Base-by-base conservation (phyloP, 805 yeast species). In the Geotrichum ghanense region DNA sequence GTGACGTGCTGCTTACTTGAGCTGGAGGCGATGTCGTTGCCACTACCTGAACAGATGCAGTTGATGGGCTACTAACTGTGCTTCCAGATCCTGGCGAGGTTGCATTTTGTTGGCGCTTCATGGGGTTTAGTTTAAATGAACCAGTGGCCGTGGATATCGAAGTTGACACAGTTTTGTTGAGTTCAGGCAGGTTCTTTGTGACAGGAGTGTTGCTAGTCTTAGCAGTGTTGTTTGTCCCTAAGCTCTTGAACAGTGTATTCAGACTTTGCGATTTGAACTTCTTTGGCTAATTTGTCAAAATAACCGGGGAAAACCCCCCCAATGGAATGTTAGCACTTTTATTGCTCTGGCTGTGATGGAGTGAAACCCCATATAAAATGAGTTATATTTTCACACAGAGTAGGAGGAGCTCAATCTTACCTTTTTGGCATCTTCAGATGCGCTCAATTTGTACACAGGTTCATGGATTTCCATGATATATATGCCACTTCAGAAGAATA, bases 211-310 rank as follows among this genome's bases (percentile, higher is more conserved):
- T 9, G 17, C 17, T 31, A 6, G 37, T 41, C 41, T 27, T 22
- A 21, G 22, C 35, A 31, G 23, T 45, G 35, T n/a, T 44, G 47
- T 16, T 53, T 45, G 12, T 31, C 19, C 37, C 37, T 19, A 31
- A 31, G 17, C 37, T 31, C 17, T 31, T 31, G 48, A 66, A 65
- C 41, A 65, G 50, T 24, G 57, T 51, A 50, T 63, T 66, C 21
- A 66, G 58, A 22, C 61, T 58, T 51, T 64, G 67, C 10, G 68
- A 58, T 51, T 64, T 64, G 57, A 63, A 66, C 37, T 59, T 50
- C 50, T 58, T 63, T 26, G 14, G 34, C 12, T 12, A 26, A 26
- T 12, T n/a, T 26, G 34, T n/a, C 12, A n/a, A 26, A 26, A n/a
- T 12, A 12, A n/a, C 34, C 34, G 34, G n/a, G n/a, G n/a, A n/a